Percentiles rank a stretch among this genome's conserved stretches.
These are phyloP conservation scores for Colletotrichum caudatum DNA, from an alignment of 2,329 filamentous ascomycete species.

Conservation along the genomic window DNA sequence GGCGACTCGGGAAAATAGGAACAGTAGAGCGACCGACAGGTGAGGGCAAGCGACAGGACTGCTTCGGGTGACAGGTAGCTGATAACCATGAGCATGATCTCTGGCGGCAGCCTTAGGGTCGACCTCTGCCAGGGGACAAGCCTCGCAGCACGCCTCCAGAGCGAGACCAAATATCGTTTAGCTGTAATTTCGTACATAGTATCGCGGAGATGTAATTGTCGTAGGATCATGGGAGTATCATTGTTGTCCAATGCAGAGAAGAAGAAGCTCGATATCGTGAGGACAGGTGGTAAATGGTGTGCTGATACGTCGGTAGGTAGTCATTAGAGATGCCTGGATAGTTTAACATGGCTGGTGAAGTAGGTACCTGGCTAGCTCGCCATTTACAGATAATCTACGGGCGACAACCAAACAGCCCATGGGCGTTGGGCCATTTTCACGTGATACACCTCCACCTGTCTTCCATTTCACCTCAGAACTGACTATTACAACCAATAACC, in stretches of 20 bases:
- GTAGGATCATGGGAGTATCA: too few relatives aligned
- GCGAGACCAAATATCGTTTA: background rate
- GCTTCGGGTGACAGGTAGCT: conserved; percentile 24
- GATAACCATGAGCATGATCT: conserved; percentile 30
- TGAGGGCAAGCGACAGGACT: conserved; percentile 34
- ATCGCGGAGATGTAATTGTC: background rate
- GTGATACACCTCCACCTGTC: too few relatives aligned
- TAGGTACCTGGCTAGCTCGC: too few relatives aligned
- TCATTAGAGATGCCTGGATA: too few relatives aligned
- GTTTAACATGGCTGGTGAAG: too few relatives aligned
- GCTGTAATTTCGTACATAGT: background rate
- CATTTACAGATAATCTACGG: too few relatives aligned
- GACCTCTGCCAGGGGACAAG: background rate
- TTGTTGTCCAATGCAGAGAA: background rate
- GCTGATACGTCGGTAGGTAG: too few relatives aligned
- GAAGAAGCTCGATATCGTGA: background rate
- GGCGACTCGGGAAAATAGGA: conserved; percentile 18
- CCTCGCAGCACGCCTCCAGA: background rate
- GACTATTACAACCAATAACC: too few relatives aligned
- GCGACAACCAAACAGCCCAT: background rate
- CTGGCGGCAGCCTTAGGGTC: conserved; percentile 28
- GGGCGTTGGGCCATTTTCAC: too few relatives aligned
- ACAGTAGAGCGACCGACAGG: conserved; percentile 27
- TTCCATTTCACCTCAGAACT: too few relatives aligned
- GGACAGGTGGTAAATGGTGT: background rate